Conservation (phyloP, 2,329 filamentous ascomycete species). For the Claviceps arundinis region DNA sequence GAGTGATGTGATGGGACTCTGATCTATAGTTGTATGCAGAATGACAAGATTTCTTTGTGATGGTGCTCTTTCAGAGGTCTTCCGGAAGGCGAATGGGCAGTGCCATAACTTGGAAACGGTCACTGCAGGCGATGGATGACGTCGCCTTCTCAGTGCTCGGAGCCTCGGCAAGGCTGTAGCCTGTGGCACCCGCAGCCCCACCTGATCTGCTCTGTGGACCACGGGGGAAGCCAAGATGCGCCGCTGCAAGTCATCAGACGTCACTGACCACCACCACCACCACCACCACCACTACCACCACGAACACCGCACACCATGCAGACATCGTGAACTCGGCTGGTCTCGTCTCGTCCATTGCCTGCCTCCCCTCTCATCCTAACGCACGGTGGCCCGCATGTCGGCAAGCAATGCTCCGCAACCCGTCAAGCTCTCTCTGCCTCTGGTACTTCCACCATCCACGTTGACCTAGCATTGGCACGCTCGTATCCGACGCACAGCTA, state of each 20-base stretch:
- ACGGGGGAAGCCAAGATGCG: too few species aligned
- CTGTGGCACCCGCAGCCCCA: too few species aligned
- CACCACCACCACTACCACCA: too few species aligned
- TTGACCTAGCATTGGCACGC: too few species aligned
- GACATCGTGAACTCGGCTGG: not conserved
- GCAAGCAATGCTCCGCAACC: conserved; percentile 45
- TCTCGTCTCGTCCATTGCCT: not conserved
- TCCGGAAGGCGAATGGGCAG: too few species aligned
- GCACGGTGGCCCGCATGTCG: conserved; percentile 30
- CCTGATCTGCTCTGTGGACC: too few species aligned
- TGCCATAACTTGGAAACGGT: too few species aligned
- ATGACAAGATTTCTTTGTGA: not conserved
- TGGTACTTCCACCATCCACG: conserved; percentile 13
- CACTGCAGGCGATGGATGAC: not conserved
- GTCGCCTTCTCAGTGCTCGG: not conserved
- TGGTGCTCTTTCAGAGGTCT: not conserved
- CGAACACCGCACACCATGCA: not conserved
- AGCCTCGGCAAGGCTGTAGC: too few species aligned
- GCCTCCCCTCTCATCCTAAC: not conserved
- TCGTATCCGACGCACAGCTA: not conserved
- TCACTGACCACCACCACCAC: not conserved
- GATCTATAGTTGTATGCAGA: too few species aligned
- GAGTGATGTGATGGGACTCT: not conserved
- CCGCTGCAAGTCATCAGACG: too few species aligned
- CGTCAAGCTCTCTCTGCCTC: conserved; percentile 68